phyloP scores from a whole-genome alignment of 805 yeast genomes.

The Saccharomycopsis capsularis region DNA sequence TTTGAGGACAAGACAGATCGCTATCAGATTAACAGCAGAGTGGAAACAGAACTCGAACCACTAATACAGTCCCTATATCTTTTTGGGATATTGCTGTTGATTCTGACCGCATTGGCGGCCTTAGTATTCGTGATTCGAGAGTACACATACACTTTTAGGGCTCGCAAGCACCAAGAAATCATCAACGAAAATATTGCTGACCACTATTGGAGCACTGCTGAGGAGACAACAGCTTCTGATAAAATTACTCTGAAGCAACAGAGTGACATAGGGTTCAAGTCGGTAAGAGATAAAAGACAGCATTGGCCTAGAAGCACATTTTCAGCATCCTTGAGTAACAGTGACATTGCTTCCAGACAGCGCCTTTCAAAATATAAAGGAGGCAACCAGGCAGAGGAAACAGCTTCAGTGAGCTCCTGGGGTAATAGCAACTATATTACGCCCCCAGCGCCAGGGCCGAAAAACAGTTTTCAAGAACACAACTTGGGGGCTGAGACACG shows the following conservation, averaged over 20 bases:
- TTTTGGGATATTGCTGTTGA: slow-evolving; percentile 24
- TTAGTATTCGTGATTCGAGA: slow-evolving; percentile 27
- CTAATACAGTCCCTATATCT: slow-evolving; percentile 25
- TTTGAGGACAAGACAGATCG: slow-evolving; percentile 25
- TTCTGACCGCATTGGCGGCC: slow-evolving; percentile 22
- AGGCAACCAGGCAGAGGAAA: background rate
- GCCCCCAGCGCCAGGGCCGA: background rate
- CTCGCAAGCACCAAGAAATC: slow-evolving; percentile 19
- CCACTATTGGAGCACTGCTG: slow-evolving; percentile 15
- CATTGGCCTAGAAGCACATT: slow-evolving; percentile 2
- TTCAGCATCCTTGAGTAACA: no score
- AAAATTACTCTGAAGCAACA: background rate
- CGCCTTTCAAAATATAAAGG: background rate
- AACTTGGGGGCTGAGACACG: no score
- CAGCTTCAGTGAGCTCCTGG: background rate
- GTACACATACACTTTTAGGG: slow-evolving; percentile 24
- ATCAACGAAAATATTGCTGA: slow-evolving; percentile 11
- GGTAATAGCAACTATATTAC: background rate
- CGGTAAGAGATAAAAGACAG: background rate
- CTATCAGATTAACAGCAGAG: background rate
- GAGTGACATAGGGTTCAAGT: background rate
- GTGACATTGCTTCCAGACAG: no score
- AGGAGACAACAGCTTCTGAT: background rate
- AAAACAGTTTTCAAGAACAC: background rate
- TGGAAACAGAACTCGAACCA: slow-evolving; percentile 22